Percentiles rank a stretch among this genome's conserved stretches.
Evolutionary conservation across 169 alveolate genomes (phyloP).

Genomic region (Hepatocystis sp.): DNA sequence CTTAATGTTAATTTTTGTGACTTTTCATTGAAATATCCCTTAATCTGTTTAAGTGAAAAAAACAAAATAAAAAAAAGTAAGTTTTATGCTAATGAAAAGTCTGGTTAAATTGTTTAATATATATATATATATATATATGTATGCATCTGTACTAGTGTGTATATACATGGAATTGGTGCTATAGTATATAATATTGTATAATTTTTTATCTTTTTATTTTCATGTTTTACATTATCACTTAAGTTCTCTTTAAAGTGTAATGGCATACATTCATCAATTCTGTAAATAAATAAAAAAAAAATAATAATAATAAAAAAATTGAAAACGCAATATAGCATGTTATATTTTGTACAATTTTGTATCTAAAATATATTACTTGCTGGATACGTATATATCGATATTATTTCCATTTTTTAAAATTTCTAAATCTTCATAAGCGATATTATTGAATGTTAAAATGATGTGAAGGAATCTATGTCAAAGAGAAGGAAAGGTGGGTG

Average conservation of each 20-base stretch:
- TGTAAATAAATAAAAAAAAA: constrained; percentile 9
- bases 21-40: constrained; percentile 59
- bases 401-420: constrained; percentile 33
- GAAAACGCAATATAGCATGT: neutral
- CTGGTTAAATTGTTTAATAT: too few species aligned
- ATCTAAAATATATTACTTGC: constrained; percentile 12
- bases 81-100: too few species aligned
- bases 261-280: constrained; percentile 60
- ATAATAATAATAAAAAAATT: neutral
- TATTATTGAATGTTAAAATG: constrained; percentile 38
- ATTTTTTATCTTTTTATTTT: neutral
- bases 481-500: neutral
- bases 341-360: neutral
- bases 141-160: neutral
- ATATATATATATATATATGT: neutral
- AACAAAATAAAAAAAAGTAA: too few species aligned
- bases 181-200: too few species aligned
- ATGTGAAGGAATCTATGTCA: constrained; percentile 43
- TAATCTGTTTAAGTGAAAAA: constrained; percentile 25
- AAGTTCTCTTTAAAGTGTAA: constrained; percentile 40
- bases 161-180: neutral
- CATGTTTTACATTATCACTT: constrained; percentile 56
- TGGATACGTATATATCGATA: constrained; percentile 40
- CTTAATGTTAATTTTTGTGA: constrained; percentile 47
- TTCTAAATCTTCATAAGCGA: constrained; percentile 42